Percentiles rank a stretch among this genome's conserved stretches.
phyloP scores from a whole-genome alignment of 805 yeast species.

The Yarrowia bubula region DNA sequence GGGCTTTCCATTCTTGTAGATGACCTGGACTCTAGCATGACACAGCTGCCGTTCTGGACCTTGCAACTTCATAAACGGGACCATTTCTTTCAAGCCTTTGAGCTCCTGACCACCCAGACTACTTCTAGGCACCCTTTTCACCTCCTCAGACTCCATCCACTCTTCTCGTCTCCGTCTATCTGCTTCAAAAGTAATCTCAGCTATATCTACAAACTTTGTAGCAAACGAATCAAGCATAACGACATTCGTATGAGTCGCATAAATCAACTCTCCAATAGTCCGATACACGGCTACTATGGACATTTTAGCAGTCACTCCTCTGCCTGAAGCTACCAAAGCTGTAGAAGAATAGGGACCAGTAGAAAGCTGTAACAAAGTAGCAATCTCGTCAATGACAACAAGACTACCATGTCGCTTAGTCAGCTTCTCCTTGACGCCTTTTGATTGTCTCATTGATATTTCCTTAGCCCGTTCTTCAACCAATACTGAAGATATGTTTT shows the following conservation, averaged over 20 bases:
- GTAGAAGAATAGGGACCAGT: slow-evolving; percentile 10
- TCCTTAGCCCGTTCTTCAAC: slow-evolving; percentile 8
- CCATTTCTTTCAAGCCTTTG: background rate
- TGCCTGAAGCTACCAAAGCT: background rate
- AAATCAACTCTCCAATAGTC: slow-evolving; percentile 1
- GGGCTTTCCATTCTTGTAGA: slow-evolving; percentile 2
- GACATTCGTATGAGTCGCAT: background rate
- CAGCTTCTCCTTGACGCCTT: background rate
- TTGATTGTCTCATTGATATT: background rate
- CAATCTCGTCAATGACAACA: slow-evolving; percentile 14
- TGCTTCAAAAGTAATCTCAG: slow-evolving; percentile 1
- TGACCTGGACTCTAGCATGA: slow-evolving; percentile 6
- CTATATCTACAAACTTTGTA: background rate
- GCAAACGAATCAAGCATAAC: slow-evolving; percentile 11
- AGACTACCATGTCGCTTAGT: background rate
- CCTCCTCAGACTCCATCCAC: background rate
- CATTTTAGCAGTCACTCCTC: background rate
- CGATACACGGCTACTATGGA: background rate
- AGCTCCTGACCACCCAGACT: background rate
- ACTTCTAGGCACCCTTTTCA: too few relatives aligned
- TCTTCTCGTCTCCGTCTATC: background rate
- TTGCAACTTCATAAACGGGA: slow-evolving; percentile 12
- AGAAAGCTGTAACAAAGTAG: background rate
- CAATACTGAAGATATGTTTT: background rate
- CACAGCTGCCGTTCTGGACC: slow-evolving; percentile 5